These are phyloP conservation scores for Neurospora terricola DNA, from an alignment of 495 filamentous ascomycete species.

Conservation along the genomic window DNA sequence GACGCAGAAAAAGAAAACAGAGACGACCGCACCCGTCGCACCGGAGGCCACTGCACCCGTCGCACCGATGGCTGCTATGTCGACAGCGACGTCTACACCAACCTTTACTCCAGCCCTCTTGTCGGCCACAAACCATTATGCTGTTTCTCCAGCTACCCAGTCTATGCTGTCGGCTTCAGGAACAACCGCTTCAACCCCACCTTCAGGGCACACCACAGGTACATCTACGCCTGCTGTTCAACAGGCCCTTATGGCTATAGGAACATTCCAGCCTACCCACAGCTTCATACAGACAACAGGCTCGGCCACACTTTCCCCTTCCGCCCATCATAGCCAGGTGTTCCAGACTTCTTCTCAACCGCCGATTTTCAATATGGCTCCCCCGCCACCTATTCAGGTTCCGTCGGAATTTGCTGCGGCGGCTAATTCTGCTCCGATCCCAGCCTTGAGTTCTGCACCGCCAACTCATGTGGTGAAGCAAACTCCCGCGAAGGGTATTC, in stretches of 20 bases:
- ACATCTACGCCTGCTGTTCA: background rate
- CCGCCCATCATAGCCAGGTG: background rate
- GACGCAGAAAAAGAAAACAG: background rate
- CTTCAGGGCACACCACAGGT: background rate
- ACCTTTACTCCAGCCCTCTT: background rate
- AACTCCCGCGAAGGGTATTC: background rate
- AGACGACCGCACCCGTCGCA: background rate
- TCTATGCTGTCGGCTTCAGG: background rate
- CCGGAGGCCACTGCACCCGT: background rate
- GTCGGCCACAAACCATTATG: background rate
- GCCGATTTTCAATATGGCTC: background rate
- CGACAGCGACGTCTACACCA: background rate
- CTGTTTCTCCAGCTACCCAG: background rate
- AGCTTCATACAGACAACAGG: background rate
- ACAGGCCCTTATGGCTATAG: background rate
- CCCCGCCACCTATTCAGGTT: background rate
- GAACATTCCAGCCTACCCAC: background rate
- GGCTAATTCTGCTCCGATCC: background rate
- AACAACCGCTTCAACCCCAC: background rate
- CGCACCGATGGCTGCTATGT: background rate
- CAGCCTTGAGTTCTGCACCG: background rate
- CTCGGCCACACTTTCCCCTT: background rate
- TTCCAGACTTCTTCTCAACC: background rate
- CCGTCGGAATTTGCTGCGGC: background rate
- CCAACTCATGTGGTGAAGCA: background rate